These are phyloP conservation scores for Dispira parvispora DNA, from an alignment of 192 early-diverging fungal genomes.

Conservation along the genomic window DNA sequence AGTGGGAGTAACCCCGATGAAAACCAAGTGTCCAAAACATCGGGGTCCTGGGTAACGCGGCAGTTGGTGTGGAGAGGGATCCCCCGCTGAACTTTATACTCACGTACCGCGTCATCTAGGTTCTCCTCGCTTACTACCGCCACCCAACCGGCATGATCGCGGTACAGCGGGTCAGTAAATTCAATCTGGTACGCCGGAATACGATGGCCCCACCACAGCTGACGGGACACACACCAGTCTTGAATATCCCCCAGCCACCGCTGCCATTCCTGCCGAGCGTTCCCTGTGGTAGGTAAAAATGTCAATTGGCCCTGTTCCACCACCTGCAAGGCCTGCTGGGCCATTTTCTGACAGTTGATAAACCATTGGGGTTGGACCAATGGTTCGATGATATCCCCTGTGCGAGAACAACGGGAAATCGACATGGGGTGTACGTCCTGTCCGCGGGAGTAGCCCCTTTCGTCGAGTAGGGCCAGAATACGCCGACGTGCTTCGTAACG, in stretches of 20 bases:
- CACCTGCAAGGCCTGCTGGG: slow-evolving; percentile 59
- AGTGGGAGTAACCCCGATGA: slow-evolving; percentile 98
- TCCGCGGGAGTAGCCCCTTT: slow-evolving; percentile 74
- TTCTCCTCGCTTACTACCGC: slow-evolving; percentile 71
- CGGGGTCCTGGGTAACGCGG: slow-evolving; percentile 82
- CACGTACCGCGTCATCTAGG: slow-evolving; percentile 54
- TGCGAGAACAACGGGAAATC: slow-evolving; percentile 73
- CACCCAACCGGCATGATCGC: slow-evolving; percentile 28
- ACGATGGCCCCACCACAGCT: slow-evolving; percentile 99
- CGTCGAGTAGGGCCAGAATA: slow-evolving; percentile 74
- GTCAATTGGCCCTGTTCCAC: slow-evolving; percentile 62
- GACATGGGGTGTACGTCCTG: slow-evolving; percentile 85
- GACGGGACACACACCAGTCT: slow-evolving; percentile 98
- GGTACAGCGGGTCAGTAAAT: slow-evolving; percentile 33
- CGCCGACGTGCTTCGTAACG: slow-evolving; percentile 84
- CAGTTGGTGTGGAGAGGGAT: slow-evolving; percentile 57
- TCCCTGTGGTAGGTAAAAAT: slow-evolving; percentile 67
- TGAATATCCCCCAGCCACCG: slow-evolving; percentile 88
- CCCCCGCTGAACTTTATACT: slow-evolving; percentile 46
- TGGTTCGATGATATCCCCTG: slow-evolving; percentile 90
- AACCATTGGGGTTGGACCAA: slow-evolving; percentile 99
- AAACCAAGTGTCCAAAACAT: slow-evolving; percentile 99
- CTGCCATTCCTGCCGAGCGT: slow-evolving; percentile 72
- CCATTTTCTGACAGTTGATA: slow-evolving; percentile 83
- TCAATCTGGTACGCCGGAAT: slow-evolving; percentile 90